phyloP scores from a whole-genome alignment of 129 eudicot species.

The Flaveria brownii region DNA sequence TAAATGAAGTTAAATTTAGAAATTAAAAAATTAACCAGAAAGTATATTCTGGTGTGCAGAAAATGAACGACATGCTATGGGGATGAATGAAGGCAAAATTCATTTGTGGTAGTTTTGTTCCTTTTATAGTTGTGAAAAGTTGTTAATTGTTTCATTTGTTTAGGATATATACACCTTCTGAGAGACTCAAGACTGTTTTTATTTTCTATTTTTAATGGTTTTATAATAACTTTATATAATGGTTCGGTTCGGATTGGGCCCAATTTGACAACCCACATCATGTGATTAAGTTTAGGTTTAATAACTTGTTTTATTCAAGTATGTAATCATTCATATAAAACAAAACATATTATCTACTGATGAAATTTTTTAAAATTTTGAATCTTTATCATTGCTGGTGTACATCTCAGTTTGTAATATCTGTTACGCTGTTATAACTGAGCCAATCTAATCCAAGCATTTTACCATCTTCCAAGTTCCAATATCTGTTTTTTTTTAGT shows the following conservation, averaged over 20 bases:
- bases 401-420: too few species aligned
- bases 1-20: background rate
- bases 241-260: slow-evolving; percentile 7
- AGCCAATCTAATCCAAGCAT: too few species aligned
- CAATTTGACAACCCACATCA: background rate
- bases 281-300: slow-evolving; percentile 4
- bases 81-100: slow-evolving; percentile 35
- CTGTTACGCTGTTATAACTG: too few species aligned
- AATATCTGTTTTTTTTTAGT: too few species aligned
- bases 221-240: slow-evolving; percentile 17
- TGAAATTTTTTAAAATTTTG: background rate
- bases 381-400: background rate
- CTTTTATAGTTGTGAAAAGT: slow-evolving; percentile 23
- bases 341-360: background rate
- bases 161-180: slow-evolving; percentile 27
- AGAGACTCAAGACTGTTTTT: background rate
- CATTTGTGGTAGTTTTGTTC: slow-evolving; percentile 24
- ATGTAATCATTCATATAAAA: background rate
- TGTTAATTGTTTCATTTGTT: slow-evolving; percentile 33
- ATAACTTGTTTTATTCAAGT: background rate
- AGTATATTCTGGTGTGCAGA: background rate
- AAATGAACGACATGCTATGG: slow-evolving; percentile 1
- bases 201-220: background rate
- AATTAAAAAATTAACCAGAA: background rate
- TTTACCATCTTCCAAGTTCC: too few species aligned